Percentiles rank a stretch among this genome's conserved stretches.
These are phyloP conservation scores for Drechmeria coniospora DNA, from an alignment of 2,329 filamentous ascomycete species.

Conservation along the genomic window DNA sequence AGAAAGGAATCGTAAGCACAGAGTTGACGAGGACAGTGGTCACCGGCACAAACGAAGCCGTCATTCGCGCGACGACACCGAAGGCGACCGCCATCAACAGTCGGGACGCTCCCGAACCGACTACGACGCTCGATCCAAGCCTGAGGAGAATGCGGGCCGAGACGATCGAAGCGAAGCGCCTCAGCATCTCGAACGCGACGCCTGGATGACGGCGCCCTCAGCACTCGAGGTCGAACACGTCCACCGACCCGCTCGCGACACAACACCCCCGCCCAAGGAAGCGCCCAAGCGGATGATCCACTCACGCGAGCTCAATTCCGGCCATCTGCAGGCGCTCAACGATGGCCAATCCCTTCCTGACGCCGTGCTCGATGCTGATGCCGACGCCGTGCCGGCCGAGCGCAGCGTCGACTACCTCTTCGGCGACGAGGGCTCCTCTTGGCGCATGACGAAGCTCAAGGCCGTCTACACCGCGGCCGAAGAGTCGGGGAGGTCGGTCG, in stretches of 20 bases:
- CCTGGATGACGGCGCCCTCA: constrained; percentile 88
- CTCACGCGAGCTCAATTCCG: constrained; percentile 62
- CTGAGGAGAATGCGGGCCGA: constrained; percentile 1
- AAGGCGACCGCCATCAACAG: constrained; percentile 26
- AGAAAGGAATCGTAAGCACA: constrained; percentile 14
- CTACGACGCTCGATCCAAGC: not conserved
- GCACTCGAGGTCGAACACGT: constrained; percentile 74
- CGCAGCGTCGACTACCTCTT: constrained; percentile 58
- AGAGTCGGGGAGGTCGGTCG: constrained; percentile 54
- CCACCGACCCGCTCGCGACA: constrained; percentile 35
- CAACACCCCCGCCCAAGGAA: constrained; percentile 34
- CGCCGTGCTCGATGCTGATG: too few relatives aligned
- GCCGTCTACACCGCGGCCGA: constrained; percentile 69
- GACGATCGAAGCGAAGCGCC: too few relatives aligned
- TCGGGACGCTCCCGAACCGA: constrained; percentile 20
- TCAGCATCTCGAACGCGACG: constrained; percentile 66
- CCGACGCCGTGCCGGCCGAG: constrained; percentile 38
- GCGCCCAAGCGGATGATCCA: constrained; percentile 61
- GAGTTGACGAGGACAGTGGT: constrained; percentile 25
- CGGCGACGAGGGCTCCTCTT: constrained; percentile 77
- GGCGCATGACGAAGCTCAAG: constrained; percentile 92
- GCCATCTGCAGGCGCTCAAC: constrained; percentile 41
- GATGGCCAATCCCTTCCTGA: constrained; percentile 20
- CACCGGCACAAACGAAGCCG: constrained; percentile 48
- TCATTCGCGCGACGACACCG: constrained; percentile 37